Base-by-base conservation (phyloP, 768 basidiomycete species). In the Leccinum longicurvipes region DNA sequence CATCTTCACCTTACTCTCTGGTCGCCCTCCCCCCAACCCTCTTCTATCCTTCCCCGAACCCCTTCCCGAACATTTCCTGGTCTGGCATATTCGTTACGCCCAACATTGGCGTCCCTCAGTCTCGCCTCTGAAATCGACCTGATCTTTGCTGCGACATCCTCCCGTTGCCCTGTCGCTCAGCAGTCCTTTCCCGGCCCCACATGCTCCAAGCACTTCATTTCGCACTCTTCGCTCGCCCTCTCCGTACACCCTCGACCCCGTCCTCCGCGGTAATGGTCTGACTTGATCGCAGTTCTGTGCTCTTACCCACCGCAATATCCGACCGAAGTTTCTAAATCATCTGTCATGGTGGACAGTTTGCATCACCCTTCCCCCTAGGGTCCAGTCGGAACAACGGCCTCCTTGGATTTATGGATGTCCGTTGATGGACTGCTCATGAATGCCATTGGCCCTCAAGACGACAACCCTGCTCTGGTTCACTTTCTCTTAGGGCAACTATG, bases 311-410 rank as follows among this genome's bases (percentile, higher is more conserved):
- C 41, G 46, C 58, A 5, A 61, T 60, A 58, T 68, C 67, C 45
- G 64, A 66, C 29, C 59, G 57, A 24, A 62, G 62, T 34, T 27
- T 67, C 6, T 48, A 68, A 15, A 47, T 67, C 60, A 60, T 66
- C 47, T 67, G 60, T 0, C 57, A 64, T 46, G 54, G 51, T 28
- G 6, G 46, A 58, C 42, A 12, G 47, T 7, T 36, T 6, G 8
- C 62, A 24, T 27, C 68, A 68, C 11, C 60, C 64, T 15, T 72
- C 68, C 3, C 69, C 70, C 6, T 72, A 68, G 69, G 70, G 70
- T 14, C 66, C 70, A 4, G 7, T 49, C 19, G 64, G 64, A 51
- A 57, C 42, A 19, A 2, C 15, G 1, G 15, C 60, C 3, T 25
- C 56, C 6, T 12, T 39, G 6, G 47, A 64, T 12, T 52, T 72